Conservation (phyloP, 805 yeast species). For the Pichia paraexigua region DNA sequence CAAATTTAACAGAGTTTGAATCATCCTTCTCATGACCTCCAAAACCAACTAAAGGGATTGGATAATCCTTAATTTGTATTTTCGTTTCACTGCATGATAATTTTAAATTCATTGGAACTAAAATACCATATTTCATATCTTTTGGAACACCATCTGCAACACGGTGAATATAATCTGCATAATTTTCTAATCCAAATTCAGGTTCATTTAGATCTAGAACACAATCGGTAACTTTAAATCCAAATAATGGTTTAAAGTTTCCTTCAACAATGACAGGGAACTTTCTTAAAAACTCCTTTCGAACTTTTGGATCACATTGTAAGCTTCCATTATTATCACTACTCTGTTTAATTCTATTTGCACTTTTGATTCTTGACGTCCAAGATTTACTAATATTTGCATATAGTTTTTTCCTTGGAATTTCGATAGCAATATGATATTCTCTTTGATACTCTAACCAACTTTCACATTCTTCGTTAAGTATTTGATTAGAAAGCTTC, state of each 20-base stretch:
- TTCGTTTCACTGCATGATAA: slow-evolving; percentile 37
- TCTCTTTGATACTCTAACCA: slow-evolving; percentile 17
- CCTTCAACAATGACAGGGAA: slow-evolving; percentile 23
- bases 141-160: slow-evolving; percentile 48
- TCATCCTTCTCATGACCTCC: slow-evolving; percentile 35
- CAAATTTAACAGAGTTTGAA: slow-evolving; percentile 27
- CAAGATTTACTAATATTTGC: slow-evolving; percentile 27
- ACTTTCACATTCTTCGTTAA: slow-evolving; percentile 18
- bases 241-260: slow-evolving; percentile 45
- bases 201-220: slow-evolving; percentile 45
- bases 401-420: slow-evolving; percentile 21
- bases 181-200: slow-evolving; percentile 39
- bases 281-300: slow-evolving; percentile 19
- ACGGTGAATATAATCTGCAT: slow-evolving; percentile 35
- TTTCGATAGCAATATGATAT: slow-evolving; percentile 17
- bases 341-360: slow-evolving; percentile 7
- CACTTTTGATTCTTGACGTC: slow-evolving; percentile 20
- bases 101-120: slow-evolving; percentile 42
- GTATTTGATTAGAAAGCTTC: slow-evolving; percentile 14
- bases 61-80: slow-evolving; percentile 45
- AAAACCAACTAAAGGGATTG: slow-evolving; percentile 49
- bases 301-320: slow-evolving; percentile 23
- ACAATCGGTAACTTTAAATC: slow-evolving; percentile 40
- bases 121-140: slow-evolving; percentile 43
- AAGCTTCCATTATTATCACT: slow-evolving; percentile 2